Conservation (phyloP, 2,329 filamentous ascomycete species). For the Dactylellina sp. region DNA sequence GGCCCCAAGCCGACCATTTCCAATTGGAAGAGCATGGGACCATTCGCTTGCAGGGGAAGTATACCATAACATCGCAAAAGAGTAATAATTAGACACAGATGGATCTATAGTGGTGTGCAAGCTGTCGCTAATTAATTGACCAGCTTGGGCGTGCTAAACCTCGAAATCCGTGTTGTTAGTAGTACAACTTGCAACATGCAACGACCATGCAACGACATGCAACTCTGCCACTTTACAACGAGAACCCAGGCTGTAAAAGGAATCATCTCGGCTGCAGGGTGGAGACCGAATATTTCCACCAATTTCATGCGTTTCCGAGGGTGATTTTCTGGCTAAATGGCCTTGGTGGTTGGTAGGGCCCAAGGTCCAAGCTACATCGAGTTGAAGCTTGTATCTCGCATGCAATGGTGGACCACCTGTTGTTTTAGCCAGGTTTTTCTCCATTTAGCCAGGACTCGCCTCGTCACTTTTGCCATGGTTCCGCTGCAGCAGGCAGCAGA, state of each 20-base stretch:
- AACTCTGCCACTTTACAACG: too few relatives aligned
- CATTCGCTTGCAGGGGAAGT: constrained; percentile 61
- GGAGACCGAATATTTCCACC: constrained; percentile 50
- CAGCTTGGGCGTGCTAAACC: constrained; percentile 21
- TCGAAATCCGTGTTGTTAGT: constrained; percentile 32
- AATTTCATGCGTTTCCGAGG: constrained; percentile 55
- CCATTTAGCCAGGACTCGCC: constrained; percentile 53
- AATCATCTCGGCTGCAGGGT: constrained; percentile 12
- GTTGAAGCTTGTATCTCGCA: constrained; percentile 23
- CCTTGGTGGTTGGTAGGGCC: neutral
- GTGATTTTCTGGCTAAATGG: constrained; percentile 36
- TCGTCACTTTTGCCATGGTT: constrained; percentile 54
- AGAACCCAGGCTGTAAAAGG: constrained; percentile 17
- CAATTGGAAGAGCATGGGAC: constrained; percentile 66
- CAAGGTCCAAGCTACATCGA: too few relatives aligned
- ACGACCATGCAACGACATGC: neutral
- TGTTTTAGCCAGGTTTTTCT: constrained; percentile 25
- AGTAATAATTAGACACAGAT: constrained; percentile 2
- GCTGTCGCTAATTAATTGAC: neutral
- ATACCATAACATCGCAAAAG: constrained; percentile 48
- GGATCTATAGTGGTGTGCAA: constrained; percentile 4
- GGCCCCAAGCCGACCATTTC: constrained; percentile 67
- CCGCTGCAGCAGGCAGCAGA: neutral
- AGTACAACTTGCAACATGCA: constrained; percentile 44
- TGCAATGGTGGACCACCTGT: too few relatives aligned